A percentile compares a stretch with the other conserved stretches of the same genome.
Conservation (phyloP, 1,139 yeast genomes). For the Meyerozyma guilliermondii region DNA sequence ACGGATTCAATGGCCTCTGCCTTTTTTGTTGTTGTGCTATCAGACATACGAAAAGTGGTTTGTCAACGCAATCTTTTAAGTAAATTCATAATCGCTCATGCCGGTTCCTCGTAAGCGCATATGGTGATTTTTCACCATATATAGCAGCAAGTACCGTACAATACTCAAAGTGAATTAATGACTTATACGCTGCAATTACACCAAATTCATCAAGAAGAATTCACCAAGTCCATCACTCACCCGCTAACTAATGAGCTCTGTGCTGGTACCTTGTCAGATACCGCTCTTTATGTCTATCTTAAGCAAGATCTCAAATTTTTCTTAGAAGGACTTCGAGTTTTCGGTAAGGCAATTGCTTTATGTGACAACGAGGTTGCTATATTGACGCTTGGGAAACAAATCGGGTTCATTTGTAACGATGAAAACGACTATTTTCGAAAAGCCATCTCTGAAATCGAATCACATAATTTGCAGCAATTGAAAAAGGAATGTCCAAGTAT, state of each 20-base stretch:
- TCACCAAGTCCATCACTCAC: slow-evolving; percentile 32
- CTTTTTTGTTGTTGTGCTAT: neutral
- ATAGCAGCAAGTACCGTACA: too few species aligned
- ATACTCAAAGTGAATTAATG: neutral
- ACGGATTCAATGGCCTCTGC: neutral
- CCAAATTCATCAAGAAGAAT: slow-evolving; percentile 17
- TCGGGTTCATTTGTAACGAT: slow-evolving; percentile 44
- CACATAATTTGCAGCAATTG: slow-evolving; percentile 11
- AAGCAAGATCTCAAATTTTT: slow-evolving; percentile 48
- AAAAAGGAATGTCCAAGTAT: slow-evolving; percentile 16
- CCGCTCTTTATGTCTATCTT: slow-evolving; percentile 38
- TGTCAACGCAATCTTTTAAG: neutral
- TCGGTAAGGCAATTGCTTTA: slow-evolving; percentile 40
- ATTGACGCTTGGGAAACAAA: slow-evolving; percentile 41
- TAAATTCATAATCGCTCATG: neutral
- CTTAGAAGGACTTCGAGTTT: slow-evolving; percentile 34
- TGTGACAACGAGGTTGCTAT: slow-evolving; percentile 36
- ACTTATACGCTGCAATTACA: slow-evolving; percentile 8
- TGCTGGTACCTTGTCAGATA: slow-evolving; percentile 39
- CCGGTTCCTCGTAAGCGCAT: slow-evolving; percentile 1
- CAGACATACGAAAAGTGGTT: neutral
- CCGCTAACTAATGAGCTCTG: slow-evolving; percentile 43
- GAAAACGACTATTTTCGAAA: slow-evolving; percentile 45
- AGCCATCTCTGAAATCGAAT: slow-evolving; percentile 25
- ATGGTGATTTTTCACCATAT: neutral